Conservation (phyloP, 2,329 filamentous ascomycete species). For the Sporothrix mexicana region DNA sequence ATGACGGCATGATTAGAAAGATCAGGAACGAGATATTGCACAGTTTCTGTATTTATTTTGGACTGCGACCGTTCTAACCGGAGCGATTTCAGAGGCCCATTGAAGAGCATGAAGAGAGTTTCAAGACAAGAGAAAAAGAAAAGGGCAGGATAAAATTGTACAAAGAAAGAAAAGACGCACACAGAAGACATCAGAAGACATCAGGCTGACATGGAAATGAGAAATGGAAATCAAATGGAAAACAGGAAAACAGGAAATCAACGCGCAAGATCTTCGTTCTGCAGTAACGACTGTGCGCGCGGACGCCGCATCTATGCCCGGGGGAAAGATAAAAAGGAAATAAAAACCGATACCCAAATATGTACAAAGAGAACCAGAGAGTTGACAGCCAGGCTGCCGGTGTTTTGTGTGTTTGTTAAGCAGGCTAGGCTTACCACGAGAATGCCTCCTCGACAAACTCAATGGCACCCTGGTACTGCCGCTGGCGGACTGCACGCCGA, state of each 20-base stretch:
- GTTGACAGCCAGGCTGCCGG: constrained; percentile 5
- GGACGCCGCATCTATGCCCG: constrained; percentile 16
- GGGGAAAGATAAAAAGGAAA: background rate
- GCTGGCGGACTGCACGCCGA: constrained; percentile 66
- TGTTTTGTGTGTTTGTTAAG: background rate
- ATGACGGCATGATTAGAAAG: background rate
- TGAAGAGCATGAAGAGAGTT: background rate
- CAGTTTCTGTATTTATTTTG: background rate
- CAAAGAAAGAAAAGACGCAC: constrained; percentile 7
- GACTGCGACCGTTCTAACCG: constrained; percentile 5
- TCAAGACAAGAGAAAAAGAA: constrained; percentile 1
- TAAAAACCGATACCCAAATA: background rate
- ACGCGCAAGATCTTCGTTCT: background rate
- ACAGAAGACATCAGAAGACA: constrained; percentile 1
- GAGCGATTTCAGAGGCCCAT: background rate
- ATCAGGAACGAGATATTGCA: background rate
- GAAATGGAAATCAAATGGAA: background rate
- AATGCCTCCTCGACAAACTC: constrained; percentile 84
- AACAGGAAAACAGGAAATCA: background rate
- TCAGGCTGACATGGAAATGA: background rate
- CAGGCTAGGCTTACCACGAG: constrained; percentile 54
- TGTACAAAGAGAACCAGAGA: constrained; percentile 12
- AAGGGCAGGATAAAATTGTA: background rate
- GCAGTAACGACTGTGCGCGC: constrained; percentile 25
- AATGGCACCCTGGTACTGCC: constrained; percentile 69